phyloP scores from a whole-genome alignment of 2,329 filamentous ascomycete species.

The Fusarium sp. region DNA sequence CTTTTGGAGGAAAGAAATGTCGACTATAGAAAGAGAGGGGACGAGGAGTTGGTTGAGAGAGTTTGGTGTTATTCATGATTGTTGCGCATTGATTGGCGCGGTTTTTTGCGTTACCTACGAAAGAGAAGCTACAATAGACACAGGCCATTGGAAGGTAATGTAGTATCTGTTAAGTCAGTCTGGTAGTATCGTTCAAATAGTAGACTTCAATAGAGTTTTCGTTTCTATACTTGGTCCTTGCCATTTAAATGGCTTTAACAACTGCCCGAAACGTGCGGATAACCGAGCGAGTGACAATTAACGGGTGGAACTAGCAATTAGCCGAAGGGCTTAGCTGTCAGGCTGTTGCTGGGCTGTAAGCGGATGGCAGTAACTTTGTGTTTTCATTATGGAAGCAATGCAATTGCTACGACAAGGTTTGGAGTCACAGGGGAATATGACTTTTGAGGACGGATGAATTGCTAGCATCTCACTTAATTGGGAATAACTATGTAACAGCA shows the following conservation, averaged over 20 bases:
- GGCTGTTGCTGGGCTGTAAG: constrained; percentile 9
- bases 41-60: constrained; percentile 8
- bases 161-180: constrained; percentile 1
- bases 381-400: background rate
- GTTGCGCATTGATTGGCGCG: constrained; percentile 11
- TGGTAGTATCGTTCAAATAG: background rate
- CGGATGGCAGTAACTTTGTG: background rate
- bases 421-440: background rate
- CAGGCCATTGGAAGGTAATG: background rate
- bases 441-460: background rate
- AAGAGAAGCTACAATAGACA: constrained; percentile 9
- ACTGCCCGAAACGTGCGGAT: constrained; percentile 7
- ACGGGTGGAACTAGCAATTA: constrained; percentile 20
- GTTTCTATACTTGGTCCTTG: background rate
- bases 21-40: background rate
- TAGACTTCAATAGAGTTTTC: background rate
- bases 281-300: background rate
- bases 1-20: background rate
- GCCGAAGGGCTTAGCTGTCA: constrained; percentile 38
- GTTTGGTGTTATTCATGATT: constrained; percentile 6
- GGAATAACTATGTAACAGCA: background rate
- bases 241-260: background rate
- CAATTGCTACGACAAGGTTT: background rate
- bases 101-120: constrained; percentile 13
- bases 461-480: constrained; percentile 24